phyloP scores from a whole-genome alignment of 176 grass and related monocot genomes.

The Aegilops speltoides region DNA sequence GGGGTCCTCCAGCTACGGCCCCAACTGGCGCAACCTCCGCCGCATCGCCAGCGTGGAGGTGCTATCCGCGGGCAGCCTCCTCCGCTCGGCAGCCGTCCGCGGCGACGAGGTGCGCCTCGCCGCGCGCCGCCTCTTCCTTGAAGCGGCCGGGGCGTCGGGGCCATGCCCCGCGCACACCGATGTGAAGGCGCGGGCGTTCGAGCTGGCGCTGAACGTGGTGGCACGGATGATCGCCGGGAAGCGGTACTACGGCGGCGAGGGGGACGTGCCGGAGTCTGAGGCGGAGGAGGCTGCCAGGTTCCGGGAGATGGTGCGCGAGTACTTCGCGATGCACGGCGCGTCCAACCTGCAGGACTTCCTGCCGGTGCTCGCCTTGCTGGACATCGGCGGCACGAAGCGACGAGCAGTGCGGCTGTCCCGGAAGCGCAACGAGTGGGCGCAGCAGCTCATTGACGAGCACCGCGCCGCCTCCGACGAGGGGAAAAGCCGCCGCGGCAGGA shows the following conservation, averaged over 20 bases:
- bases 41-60: constrained; percentile 60
- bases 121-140: constrained; percentile 37
- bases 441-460: constrained; percentile 46
- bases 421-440: constrained; percentile 28
- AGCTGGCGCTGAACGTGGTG: constrained; percentile 48
- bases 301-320: constrained; percentile 22
- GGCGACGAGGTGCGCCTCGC: constrained; percentile 26
- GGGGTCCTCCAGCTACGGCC: constrained; percentile 44
- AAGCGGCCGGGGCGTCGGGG: neutral
- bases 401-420: constrained; percentile 4
- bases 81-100: constrained; percentile 25
- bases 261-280: neutral
- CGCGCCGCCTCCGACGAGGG: neutral
- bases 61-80: constrained; percentile 41
- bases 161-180: neutral
- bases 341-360: constrained; percentile 53
- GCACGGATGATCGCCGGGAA: constrained; percentile 41
- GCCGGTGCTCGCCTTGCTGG: constrained; percentile 19
- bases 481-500: neutral
- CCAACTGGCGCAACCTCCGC: constrained; percentile 58
- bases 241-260: constrained; percentile 29
- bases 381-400: constrained; percentile 17
- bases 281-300: constrained; percentile 28
- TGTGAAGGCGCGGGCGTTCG: constrained; percentile 33
- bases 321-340: constrained; percentile 31